phyloP scores from a whole-genome alignment of 176 grass and related monocot genomes.

The Hordeum marinum region DNA sequence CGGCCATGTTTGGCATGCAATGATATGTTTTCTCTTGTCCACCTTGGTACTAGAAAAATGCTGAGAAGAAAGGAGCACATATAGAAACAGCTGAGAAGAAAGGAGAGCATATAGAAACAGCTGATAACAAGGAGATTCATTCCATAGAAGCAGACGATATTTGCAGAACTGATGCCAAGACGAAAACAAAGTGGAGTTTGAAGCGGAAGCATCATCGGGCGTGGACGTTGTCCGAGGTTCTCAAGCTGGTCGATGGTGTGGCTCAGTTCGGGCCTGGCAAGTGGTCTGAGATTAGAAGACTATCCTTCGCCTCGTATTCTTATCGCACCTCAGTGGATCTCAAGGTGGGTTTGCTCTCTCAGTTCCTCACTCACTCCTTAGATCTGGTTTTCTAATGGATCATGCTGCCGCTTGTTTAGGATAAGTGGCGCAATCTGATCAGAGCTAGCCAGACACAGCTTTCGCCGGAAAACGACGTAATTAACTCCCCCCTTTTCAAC shows the following conservation, averaged over 20 bases:
- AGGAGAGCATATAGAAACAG: conserved; percentile 16
- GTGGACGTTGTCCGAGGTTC: conserved; percentile 89
- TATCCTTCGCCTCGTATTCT: conserved; percentile 78
- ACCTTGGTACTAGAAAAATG: conserved; percentile 36
- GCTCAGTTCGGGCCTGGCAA: conserved; percentile 81
- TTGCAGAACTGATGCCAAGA: conserved; percentile 24
- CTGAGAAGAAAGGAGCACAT: conserved; percentile 24
- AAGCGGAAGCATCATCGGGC: conserved; percentile 95
- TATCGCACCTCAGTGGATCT: conserved; percentile 99
- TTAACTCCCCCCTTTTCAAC: background rate
- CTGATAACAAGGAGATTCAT: conserved; percentile 16
- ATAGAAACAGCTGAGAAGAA: conserved; percentile 12
- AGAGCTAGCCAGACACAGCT: conserved; percentile 74
- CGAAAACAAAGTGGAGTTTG: conserved; percentile 28
- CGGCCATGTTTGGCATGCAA: background rate
- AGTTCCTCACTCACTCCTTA: background rate
- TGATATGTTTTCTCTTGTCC: conserved; percentile 20
- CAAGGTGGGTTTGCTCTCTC: conserved; percentile 46
- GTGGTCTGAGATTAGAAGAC: conserved; percentile 94
- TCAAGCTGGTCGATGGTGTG: conserved; percentile 91
- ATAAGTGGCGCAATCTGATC: conserved; percentile 98
- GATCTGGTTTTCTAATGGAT: conserved; percentile 8
- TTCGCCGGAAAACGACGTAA: conserved; percentile 56
- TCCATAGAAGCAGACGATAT: conserved; percentile 6
- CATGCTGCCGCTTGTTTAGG: conserved; percentile 39